Percentiles rank a stretch among this genome's conserved stretches.
Evolutionary conservation across 1,139 yeast genomes (phyloP).

Genomic region (Starmera stellimalicola): DNA sequence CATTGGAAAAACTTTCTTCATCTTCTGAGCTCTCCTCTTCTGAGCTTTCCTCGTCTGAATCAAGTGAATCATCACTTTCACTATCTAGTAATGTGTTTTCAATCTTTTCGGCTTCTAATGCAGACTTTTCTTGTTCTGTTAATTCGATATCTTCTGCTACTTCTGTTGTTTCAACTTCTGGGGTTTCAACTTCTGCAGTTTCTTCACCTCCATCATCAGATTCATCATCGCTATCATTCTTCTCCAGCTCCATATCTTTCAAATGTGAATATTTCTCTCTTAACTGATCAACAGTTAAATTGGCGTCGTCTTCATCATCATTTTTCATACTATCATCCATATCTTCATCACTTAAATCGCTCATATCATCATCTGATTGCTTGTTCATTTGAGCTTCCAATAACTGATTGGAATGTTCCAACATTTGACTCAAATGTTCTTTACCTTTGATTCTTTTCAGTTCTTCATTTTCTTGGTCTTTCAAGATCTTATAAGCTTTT

Average conservation of each 20-base stretch:
- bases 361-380: conserved; percentile 15
- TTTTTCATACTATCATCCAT: conserved; percentile 23
- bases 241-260: conserved; percentile 24
- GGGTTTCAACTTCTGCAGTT: conserved; percentile 13
- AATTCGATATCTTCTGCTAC: conserved; percentile 5
- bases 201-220: conserved; percentile 14
- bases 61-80: conserved; percentile 13
- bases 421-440: conserved; percentile 77
- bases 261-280: conserved; percentile 52
- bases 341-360: conserved; percentile 15
- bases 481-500: conserved; percentile 55
- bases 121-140: conserved; percentile 18
- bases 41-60: conserved; percentile 16
- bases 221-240: conserved; percentile 17
- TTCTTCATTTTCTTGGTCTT: conserved; percentile 53
- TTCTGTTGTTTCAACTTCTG: conserved; percentile 11
- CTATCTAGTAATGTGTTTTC: conserved; percentile 17
- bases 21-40: conserved; percentile 9
- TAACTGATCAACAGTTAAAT: conserved; percentile 58
- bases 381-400: conserved; percentile 71
- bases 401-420: conserved; percentile 85
- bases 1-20: conserved; percentile 17
- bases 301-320: conserved; percentile 35
- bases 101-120: conserved; percentile 14
- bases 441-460: conserved; percentile 72